A percentile compares a stretch with the other conserved stretches of the same genome.
Conservation (phyloP, 2,329 filamentous ascomycete species). For the Botrytis tulipae region DNA sequence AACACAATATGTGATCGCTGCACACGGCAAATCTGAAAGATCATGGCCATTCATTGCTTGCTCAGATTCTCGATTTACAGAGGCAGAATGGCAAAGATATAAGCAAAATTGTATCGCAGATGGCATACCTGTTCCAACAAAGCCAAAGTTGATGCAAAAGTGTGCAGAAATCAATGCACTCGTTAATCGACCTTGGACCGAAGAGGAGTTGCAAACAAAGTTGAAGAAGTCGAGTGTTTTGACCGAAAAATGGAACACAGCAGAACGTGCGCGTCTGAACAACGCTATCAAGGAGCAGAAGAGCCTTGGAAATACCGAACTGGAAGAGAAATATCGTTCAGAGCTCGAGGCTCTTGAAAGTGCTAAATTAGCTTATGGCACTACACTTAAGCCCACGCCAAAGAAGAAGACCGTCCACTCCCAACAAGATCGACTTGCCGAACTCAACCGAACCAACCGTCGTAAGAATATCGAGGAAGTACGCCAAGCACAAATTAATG, state of each 20-base stretch:
- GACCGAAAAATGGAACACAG: slow-evolving; percentile 62
- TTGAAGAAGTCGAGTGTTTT: slow-evolving; percentile 69
- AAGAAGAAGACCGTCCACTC: slow-evolving; percentile 52
- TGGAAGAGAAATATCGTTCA: slow-evolving; percentile 53
- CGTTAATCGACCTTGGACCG: slow-evolving; percentile 77
- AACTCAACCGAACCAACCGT: slow-evolving; percentile 82
- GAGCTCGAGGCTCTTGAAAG: slow-evolving; percentile 62
- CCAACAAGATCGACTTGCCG: slow-evolving; percentile 79
- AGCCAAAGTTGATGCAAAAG: slow-evolving; percentile 65
- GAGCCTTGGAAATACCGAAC: slow-evolving; percentile 59
- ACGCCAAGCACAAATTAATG: slow-evolving; percentile 84
- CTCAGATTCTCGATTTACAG: slow-evolving; percentile 82
- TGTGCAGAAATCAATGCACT: slow-evolving; percentile 77
- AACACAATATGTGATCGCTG: slow-evolving; percentile 78
- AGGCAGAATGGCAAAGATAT: slow-evolving; percentile 79
- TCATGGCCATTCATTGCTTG: slow-evolving; percentile 89
- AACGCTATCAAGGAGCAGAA: slow-evolving; percentile 66
- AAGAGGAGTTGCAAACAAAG: slow-evolving; percentile 77
- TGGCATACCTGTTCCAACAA: slow-evolving; percentile 71
- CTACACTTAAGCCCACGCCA: slow-evolving; percentile 56
- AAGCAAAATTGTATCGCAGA: slow-evolving; percentile 72
- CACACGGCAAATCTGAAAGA: slow-evolving; percentile 79
- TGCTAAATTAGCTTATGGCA: slow-evolving; percentile 72
- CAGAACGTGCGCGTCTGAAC: slow-evolving; percentile 66
- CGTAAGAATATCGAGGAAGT: slow-evolving; percentile 83